Evolutionary conservation across 495 filamentous ascomycete genomes (phyloP).

Genomic region (Penicillium goetzii): DNA sequence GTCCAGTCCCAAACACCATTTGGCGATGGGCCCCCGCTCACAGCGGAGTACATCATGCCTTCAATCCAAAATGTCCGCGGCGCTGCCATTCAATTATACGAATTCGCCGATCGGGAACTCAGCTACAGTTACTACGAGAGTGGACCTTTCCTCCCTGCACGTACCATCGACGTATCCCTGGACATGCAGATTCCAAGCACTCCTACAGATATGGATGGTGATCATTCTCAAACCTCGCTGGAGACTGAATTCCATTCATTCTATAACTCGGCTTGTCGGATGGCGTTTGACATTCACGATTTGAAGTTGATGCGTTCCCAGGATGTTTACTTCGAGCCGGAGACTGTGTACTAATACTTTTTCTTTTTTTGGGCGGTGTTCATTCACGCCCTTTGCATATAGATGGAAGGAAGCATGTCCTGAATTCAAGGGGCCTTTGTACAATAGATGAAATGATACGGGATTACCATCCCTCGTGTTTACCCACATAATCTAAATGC

Average conservation of each 20-base stretch:
- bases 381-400: neutral
- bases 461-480: neutral
- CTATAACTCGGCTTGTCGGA: conserved; percentile 40
- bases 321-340: neutral
- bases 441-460: neutral
- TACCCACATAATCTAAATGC: neutral
- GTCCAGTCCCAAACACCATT: conserved; percentile 10
- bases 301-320: neutral
- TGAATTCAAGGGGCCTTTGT: neutral
- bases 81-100: conserved; percentile 35
- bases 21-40: neutral
- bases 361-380: neutral
- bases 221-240: conserved; percentile 15
- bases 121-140: conserved; percentile 39
- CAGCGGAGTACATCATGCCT: conserved; percentile 43
- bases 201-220: neutral
- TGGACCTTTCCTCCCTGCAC: conserved; percentile 37
- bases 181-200: conserved; percentile 30
- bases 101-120: conserved; percentile 35
- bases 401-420: conserved; percentile 6
- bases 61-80: conserved; percentile 35
- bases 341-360: conserved; percentile 1
- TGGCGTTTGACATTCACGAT: conserved; percentile 42
- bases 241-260: conserved; percentile 42
- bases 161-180: conserved; percentile 37